Conservation (phyloP, 2,329 filamentous ascomycete species). For the Triangularia verruculosa region DNA sequence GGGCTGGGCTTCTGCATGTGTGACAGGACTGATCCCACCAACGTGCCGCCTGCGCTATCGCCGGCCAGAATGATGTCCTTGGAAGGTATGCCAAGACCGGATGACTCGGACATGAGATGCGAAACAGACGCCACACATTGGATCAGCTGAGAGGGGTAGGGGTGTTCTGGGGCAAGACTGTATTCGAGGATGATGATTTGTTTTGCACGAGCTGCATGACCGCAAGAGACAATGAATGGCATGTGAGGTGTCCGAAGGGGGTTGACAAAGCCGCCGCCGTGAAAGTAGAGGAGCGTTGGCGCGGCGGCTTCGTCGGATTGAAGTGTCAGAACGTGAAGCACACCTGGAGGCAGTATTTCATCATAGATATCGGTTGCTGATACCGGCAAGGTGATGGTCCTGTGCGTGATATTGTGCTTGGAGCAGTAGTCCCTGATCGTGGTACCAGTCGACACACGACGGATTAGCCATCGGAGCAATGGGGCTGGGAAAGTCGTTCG, state of each 20-base stretch:
- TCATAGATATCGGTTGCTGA: neutral
- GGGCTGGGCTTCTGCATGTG: conserved; percentile 20
- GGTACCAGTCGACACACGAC: conserved; percentile 7
- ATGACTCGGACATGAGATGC: conserved; percentile 15
- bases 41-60: conserved; percentile 27
- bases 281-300: conserved; percentile 24
- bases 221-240: conserved; percentile 21
- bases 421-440: conserved; percentile 9
- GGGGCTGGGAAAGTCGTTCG: conserved; percentile 10
- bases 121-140: conserved; percentile 21
- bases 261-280: conserved; percentile 28
- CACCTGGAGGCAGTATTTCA: neutral
- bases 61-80: conserved; percentile 24
- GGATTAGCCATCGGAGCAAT: conserved; percentile 10
- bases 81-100: neutral
- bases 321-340: conserved; percentile 23
- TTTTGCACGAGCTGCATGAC: conserved; percentile 11
- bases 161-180: conserved; percentile 23
- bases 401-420: conserved; percentile 2
- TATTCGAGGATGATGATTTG: conserved; percentile 26
- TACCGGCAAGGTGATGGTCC: neutral
- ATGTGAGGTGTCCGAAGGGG: conserved; percentile 23
- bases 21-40: conserved; percentile 24
- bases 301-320: neutral
- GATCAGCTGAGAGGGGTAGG: conserved; percentile 25